phyloP scores from a whole-genome alignment of 257 asterid genomes.

The Ligustrum vulgare region DNA sequence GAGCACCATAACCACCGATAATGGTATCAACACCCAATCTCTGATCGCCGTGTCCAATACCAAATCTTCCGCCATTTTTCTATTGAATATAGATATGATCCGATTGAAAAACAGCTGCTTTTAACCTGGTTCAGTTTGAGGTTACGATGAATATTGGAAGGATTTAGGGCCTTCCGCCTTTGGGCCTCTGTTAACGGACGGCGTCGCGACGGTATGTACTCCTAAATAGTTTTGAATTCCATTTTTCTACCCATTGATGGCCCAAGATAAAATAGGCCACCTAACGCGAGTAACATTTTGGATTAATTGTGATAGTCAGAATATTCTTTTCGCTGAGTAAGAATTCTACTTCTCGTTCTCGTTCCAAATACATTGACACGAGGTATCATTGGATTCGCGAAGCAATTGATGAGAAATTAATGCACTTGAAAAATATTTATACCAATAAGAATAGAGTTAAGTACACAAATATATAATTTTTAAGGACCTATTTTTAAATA shows the following conservation, averaged over 20 bases:
- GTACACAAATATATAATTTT: too few relatives aligned
- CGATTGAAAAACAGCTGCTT: neutral
- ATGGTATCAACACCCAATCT: slow-evolving; percentile 92
- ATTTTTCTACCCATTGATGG: neutral
- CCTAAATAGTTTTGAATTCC: neutral
- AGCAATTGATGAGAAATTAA: too few relatives aligned
- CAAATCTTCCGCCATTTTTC: slow-evolving; percentile 87
- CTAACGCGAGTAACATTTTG: too few relatives aligned
- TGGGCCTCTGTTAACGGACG: neutral
- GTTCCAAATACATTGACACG: too few relatives aligned
- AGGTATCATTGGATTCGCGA: too few relatives aligned
- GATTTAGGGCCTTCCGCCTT: neutral
- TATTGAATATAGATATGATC: neutral
- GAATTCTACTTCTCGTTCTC: too few relatives aligned
- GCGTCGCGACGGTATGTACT: neutral
- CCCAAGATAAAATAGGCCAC: neutral
- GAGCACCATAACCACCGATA: slow-evolving; percentile 94
- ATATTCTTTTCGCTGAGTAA: too few relatives aligned
- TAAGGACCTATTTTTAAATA: too few relatives aligned
- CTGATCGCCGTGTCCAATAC: slow-evolving; percentile 95
- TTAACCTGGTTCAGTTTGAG: neutral
- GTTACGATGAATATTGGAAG: neutral
- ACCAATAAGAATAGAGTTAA: too few relatives aligned
- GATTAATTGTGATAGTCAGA: too few relatives aligned
- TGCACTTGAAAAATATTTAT: too few relatives aligned